A percentile compares a stretch with the other conserved stretches of the same genome.
These are phyloP conservation scores for Zasmidium cellare DNA, from an alignment of 2,329 filamentous ascomycete species.

Conservation along the genomic window DNA sequence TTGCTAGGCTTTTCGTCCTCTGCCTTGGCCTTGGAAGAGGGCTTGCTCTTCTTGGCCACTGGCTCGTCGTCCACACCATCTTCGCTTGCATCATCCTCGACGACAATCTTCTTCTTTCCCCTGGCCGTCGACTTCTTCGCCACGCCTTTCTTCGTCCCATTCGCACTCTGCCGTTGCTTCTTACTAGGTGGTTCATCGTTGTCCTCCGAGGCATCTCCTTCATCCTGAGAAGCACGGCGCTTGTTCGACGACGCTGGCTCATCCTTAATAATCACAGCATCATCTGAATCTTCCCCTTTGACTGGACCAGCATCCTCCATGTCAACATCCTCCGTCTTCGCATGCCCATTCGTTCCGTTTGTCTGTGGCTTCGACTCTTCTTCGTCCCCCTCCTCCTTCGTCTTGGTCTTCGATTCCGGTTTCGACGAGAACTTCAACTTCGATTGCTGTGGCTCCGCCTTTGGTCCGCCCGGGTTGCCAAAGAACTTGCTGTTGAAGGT, in stretches of 20 bases:
- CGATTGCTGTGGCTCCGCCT: slow-evolving; percentile 68
- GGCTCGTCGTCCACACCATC: slow-evolving; percentile 9
- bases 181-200: slow-evolving; percentile 38
- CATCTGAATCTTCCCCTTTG: slow-evolving; percentile 24
- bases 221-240: slow-evolving; percentile 24
- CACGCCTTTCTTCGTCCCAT: slow-evolving; percentile 27
- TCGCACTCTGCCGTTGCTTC: slow-evolving; percentile 31
- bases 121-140: slow-evolving; percentile 20
- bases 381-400: slow-evolving; percentile 18
- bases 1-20: slow-evolving; percentile 13
- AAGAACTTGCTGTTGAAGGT: slow-evolving; percentile 76
- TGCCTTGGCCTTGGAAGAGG: background rate
- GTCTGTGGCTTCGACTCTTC: slow-evolving; percentile 14
- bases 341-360: slow-evolving; percentile 29
- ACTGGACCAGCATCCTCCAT: slow-evolving; percentile 29
- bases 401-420: slow-evolving; percentile 21
- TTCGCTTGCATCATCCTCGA: slow-evolving; percentile 11
- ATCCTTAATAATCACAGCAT: slow-evolving; percentile 24
- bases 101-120: slow-evolving; percentile 13
- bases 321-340: slow-evolving; percentile 35
- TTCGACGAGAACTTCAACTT: slow-evolving; percentile 69
- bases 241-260: slow-evolving; percentile 30
- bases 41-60: slow-evolving; percentile 5
- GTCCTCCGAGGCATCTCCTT: slow-evolving; percentile 24
- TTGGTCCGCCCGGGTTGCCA: slow-evolving; percentile 61